A percentile compares a stretch with the other conserved stretches of the same genome.
Conservation (phyloP, 2,329 filamentous ascomycete genomes). For the Dryadomyces quercus-mongolicae region DNA sequence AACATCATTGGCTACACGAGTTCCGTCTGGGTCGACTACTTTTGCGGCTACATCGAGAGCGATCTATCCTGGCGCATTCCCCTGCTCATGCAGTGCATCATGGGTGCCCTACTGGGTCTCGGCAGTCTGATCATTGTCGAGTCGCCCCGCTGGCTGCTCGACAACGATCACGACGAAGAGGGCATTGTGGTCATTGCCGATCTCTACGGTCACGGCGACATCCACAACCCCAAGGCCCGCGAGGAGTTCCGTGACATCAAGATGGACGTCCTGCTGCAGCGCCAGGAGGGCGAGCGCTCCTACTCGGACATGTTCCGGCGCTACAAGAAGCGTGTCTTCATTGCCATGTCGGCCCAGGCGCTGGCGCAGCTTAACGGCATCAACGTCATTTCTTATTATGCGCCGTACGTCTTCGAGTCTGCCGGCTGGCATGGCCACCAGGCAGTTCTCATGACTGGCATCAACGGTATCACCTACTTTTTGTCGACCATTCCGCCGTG, state of each 20-base stretch:
- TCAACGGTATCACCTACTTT: constrained; percentile 82
- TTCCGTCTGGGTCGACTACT: constrained; percentile 98
- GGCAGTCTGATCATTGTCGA: constrained; percentile 92
- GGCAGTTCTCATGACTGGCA: constrained; percentile 92
- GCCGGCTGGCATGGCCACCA: constrained; percentile 89
- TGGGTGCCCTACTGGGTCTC: constrained; percentile 74
- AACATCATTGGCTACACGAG: constrained; percentile 94
- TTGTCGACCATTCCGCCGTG: constrained; percentile 88
- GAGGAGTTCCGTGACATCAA: constrained; percentile 99
- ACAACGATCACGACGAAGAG: constrained; percentile 96
- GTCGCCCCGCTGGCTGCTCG: constrained; percentile 91
- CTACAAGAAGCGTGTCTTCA: constrained; percentile 86
- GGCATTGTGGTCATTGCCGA: constrained; percentile 98
- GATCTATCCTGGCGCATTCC: constrained; percentile 86
- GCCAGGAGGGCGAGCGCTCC: constrained; percentile 86
- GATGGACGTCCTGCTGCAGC: constrained; percentile 86
- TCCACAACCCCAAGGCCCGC: constrained; percentile 81
- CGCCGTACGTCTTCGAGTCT: constrained; percentile 89
- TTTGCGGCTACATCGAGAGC: constrained; percentile 78
- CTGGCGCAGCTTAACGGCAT: constrained; percentile 96
- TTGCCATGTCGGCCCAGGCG: constrained; percentile 96
- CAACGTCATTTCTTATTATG: constrained; percentile 99
- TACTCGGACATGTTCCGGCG: constrained; percentile 92
- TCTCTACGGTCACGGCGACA: constrained; percentile 88
- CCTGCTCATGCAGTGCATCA: constrained; percentile 82